Conservation (phyloP, 2,329 filamentous ascomycete genomes). For the Pezicula rhizophila region DNA sequence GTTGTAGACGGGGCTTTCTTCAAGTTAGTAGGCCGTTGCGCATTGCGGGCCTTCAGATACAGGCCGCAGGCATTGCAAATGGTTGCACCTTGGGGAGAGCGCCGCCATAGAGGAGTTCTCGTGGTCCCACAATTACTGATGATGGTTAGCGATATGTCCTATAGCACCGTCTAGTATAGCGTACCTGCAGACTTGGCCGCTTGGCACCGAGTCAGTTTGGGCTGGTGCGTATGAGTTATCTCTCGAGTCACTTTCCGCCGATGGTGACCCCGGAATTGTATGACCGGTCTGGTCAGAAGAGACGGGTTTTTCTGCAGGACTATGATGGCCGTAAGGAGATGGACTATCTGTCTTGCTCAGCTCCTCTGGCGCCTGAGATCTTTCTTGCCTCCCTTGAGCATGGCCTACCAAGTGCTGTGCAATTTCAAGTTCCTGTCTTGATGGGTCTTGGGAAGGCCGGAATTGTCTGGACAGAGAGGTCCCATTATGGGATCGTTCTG, state of each 20-base stretch:
- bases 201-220: conserved; percentile 28
- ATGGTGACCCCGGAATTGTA: neutral
- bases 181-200: conserved; percentile 68
- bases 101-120: conserved; percentile 87
- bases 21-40: conserved; percentile 81
- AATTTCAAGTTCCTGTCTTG: neutral
- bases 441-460: neutral
- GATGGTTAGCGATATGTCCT: conserved; percentile 9
- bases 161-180: conserved; percentile 16
- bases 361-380: neutral
- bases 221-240: conserved; percentile 6
- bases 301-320: neutral
- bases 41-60: conserved; percentile 89
- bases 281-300: neutral
- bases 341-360: neutral
- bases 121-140: conserved; percentile 90
- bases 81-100: conserved; percentile 85
- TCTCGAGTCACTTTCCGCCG: neutral
- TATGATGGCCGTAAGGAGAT: neutral
- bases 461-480: neutral
- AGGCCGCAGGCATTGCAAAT: conserved; percentile 98
- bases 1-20: conserved; percentile 64
- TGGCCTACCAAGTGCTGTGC: neutral
- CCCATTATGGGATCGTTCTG: neutral
- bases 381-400: neutral